Evolutionary conservation across 192 early-diverging fungal genomes (phyloP).

Genomic region (Entophlyctis luteolus): DNA sequence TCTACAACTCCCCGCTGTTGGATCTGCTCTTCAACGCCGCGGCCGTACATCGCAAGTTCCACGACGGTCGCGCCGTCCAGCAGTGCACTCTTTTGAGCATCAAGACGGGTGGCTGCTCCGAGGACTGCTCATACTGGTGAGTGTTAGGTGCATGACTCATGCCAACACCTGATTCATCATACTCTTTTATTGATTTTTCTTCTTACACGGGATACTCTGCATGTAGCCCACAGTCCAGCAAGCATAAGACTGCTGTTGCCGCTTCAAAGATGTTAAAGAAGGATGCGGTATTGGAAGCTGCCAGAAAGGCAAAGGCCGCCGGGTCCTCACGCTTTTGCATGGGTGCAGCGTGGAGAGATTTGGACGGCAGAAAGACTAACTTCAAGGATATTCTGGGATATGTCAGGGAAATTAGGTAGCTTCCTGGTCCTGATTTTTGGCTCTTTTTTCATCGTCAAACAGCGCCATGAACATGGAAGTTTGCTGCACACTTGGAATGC

Average conservation of each 20-base stretch:
- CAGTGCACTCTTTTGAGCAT: slow-evolving; percentile 76
- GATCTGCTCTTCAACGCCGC: slow-evolving; percentile 72
- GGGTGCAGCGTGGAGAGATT: slow-evolving; percentile 82
- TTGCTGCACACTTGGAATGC: slow-evolving; percentile 81
- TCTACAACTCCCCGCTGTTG: slow-evolving; percentile 74
- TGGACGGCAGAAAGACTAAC: slow-evolving; percentile 76
- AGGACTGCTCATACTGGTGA: slow-evolving; percentile 74
- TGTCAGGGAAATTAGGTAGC: slow-evolving; percentile 70
- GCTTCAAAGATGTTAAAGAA: slow-evolving; percentile 67
- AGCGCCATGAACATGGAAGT: slow-evolving; percentile 80
- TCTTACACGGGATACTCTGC: neutral
- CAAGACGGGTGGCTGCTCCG: slow-evolving; percentile 80
- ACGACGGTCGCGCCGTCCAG: slow-evolving; percentile 69
- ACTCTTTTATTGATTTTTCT: neutral
- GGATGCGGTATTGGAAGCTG: slow-evolving; percentile 67
- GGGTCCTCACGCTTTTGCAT: slow-evolving; percentile 80
- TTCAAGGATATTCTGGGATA: slow-evolving; percentile 72
- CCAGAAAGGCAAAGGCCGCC: slow-evolving; percentile 68
- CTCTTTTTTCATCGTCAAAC: neutral
- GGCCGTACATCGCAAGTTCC: slow-evolving; percentile 67
- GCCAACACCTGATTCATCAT: neutral
- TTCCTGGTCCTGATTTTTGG: neutral
- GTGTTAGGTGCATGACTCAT: too few relatives aligned
- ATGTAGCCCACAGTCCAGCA: slow-evolving; percentile 69
- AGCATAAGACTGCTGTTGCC: slow-evolving; percentile 65